Base-by-base conservation (phyloP, 2,329 filamentous ascomycete species). In the Epichloe sp. region DNA sequence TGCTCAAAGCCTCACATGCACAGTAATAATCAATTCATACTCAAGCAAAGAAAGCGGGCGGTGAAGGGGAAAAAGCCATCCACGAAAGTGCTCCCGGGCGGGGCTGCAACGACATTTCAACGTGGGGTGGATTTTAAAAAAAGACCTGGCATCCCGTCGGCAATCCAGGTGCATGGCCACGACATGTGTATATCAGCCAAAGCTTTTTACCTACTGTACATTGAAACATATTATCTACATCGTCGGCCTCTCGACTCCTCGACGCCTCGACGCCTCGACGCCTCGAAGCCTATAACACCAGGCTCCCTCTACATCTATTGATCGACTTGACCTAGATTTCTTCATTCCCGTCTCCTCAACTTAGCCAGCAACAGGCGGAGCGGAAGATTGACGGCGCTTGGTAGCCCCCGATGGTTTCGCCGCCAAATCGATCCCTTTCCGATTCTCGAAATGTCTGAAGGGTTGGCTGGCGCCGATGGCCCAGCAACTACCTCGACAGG, bases 391-490 rank as follows among this genome's bases (percentile, higher is more conserved):
- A 44, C n/a, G 44, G 19, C 35, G 35, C 47, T 49, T 34, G 4
- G 36, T 61, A 56, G 64, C 63, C 63, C 63, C 62, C 63, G 55
- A 67, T 67, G 65, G 58, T 61, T 64, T 55, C 59, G 54, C 59
- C 56, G 60, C 52, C 40, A 52, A 50, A 53, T 45, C 49, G 48
- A 51, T 51, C 50, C 56, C 48, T 54, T 54, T 58, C 53, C 52
- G 52, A 56, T 50, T 36, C 49, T 56, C 61, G 60, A 54, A 54
- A 69, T 69, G 67, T 67, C 66, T 63, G 63, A 68, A 59, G 52
- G 59, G 51, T 56, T 56, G 50, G 57, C 47, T 40, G 52, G 49
- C 31, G 47, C 57, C 57, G 61, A 78, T 75, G 74, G 71, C 72
- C 70, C 72, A 52, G 60, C 58, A 57, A 47, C 56, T 47, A 58